These are phyloP conservation scores for Climacium dendroides DNA, from an alignment of 225 moss, liverwort and hornwort genomes.

Conservation along the genomic window DNA sequence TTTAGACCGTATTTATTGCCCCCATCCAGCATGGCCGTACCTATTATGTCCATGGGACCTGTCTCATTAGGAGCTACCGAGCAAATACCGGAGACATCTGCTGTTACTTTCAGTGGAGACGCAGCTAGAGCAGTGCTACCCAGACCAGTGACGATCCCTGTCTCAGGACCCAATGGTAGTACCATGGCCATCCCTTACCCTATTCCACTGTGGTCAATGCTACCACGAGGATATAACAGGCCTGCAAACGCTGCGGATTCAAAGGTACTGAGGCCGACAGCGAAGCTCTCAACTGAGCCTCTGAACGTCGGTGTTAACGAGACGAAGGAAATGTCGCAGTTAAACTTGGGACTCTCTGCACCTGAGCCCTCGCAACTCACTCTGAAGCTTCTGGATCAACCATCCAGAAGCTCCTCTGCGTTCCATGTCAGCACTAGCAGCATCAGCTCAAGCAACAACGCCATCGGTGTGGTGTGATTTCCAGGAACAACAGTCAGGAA, in stretches of 20 bases:
- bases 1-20: conserved; percentile 51
- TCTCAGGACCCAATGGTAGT: conserved; percentile 33
- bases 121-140: conserved; percentile 34
- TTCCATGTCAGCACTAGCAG: conserved; percentile 76
- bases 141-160: conserved; percentile 53
- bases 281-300: conserved; percentile 49
- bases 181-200: conserved; percentile 44
- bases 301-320: conserved; percentile 54
- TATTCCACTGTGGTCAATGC: conserved; percentile 65
- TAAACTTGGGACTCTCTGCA: conserved; percentile 73
- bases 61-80: conserved; percentile 39
- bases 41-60: conserved; percentile 60
- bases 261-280: conserved; percentile 84
- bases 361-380: conserved; percentile 88
- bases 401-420: conserved; percentile 76
- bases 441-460: conserved; percentile 67
- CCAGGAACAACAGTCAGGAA: neutral
- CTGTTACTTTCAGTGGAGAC: conserved; percentile 47
- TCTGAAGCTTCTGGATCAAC: conserved; percentile 70
- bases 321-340: conserved; percentile 83
- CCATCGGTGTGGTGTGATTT: conserved; percentile 88
- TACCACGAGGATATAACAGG: conserved; percentile 53
- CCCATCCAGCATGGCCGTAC: conserved; percentile 58
- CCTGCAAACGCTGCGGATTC: conserved; percentile 43
- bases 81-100: conserved; percentile 50